Evolutionary conservation across 78 protist genomes (phyloP), one percentile per base, ranked within the genome.

Genomic region (Polysphondylium violaceum): DNA sequence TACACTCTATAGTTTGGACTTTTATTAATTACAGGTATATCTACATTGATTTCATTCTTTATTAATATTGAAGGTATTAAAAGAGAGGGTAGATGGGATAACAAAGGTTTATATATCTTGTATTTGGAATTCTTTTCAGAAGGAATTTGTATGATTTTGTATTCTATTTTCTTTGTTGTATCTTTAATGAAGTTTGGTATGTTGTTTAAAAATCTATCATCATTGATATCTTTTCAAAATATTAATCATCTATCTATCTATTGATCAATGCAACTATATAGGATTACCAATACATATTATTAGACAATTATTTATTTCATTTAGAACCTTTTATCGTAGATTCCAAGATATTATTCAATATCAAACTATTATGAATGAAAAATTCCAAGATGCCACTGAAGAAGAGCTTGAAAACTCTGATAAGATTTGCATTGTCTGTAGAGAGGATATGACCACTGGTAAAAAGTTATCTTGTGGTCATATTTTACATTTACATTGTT

Each of bases 401-500:
- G 94, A 78, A 25, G 98, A 93, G 51, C 81, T 95, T 21, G 93
- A 79, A 17, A 41, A 72, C 27, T 27, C 63, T 33, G 97, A 97
- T 71, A 64, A 44, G 59, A 86, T 71, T 7, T 97, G 98, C 77
- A 93, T 92, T 58, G 95, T 97, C 35, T 97, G 98, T 78, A 68
- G 96, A 50, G 95, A 88, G 40, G 95, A 88, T 41, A 93, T 95
- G 96, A 44, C 55, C 12, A 36, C 72, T 9, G 96, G 91, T 41
- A 88, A 92, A 76, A 88, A 95, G 35, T 67, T 97, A 63, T 95
- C 96, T n/a, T 97, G 98, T 58, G 97, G 97, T 27, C 98, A 97
- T 79, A 74, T 97, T 27, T 90, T 97, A 64, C 98, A 97, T 71
- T 72, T 92, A 81, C 44, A 76, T 69, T 97, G 98, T 86, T 88